Percentiles rank a stretch among this genome's conserved stretches.
Conservation (phyloP, 2,329 filamentous ascomycete genomes). For the Pestalotiopsis sp. region DNA sequence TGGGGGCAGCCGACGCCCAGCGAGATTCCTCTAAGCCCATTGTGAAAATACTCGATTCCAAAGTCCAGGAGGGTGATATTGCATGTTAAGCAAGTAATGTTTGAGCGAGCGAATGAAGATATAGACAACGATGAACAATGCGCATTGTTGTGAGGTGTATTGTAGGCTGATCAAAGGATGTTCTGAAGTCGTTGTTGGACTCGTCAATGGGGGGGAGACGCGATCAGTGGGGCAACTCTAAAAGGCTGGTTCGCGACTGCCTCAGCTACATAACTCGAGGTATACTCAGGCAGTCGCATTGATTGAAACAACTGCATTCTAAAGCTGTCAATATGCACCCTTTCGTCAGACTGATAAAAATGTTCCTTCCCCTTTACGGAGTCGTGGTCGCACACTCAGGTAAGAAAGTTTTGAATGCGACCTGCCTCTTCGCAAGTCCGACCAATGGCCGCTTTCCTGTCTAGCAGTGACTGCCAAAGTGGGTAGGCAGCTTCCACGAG, state of each 20-base stretch:
- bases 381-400: too few relatives aligned
- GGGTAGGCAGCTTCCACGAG: too few relatives aligned
- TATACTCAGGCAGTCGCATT: too few relatives aligned
- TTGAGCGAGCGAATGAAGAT: background rate
- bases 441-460: too few relatives aligned
- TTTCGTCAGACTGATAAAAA: too few relatives aligned
- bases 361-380: too few relatives aligned
- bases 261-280: too few relatives aligned
- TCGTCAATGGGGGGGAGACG: background rate
- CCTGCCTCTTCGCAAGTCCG: too few relatives aligned
- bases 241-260: background rate
- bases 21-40: conserved; percentile 8
- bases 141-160: background rate
- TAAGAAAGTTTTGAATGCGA: too few relatives aligned
- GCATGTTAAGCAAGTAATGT: background rate
- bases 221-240: background rate
- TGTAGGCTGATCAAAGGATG: background rate
- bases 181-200: background rate
- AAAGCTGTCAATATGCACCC: too few relatives aligned
- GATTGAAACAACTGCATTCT: too few relatives aligned
- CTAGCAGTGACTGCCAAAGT: too few relatives aligned
- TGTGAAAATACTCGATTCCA: background rate
- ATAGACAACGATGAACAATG: background rate
- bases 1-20: background rate
- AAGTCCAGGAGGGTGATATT: background rate